phyloP scores from a whole-genome alignment of 768 basidiomycete genomes.

The Zangia roseola region DNA sequence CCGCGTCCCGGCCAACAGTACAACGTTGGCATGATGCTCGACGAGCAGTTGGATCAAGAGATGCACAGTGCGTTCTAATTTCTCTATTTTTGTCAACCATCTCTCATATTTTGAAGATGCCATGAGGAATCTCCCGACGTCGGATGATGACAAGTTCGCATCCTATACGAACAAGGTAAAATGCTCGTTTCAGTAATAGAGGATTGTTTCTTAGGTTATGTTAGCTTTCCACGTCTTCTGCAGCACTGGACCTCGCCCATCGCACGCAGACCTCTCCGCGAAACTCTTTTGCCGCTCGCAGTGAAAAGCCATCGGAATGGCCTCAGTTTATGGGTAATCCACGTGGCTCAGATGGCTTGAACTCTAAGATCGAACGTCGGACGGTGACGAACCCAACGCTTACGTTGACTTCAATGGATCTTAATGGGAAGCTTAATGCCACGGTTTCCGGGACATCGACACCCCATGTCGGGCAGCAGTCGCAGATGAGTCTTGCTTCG shows the following conservation, averaged over 20 bases:
- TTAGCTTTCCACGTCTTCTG: slow-evolving; percentile 83
- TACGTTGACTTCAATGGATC: slow-evolving; percentile 58
- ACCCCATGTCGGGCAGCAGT: slow-evolving; percentile 61
- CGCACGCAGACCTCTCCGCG: slow-evolving; percentile 79
- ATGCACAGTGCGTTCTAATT: slow-evolving; percentile 73
- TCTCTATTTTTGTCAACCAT: slow-evolving; percentile 5
- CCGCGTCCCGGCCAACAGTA: slow-evolving; percentile 59
- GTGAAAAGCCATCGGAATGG: slow-evolving; percentile 88
- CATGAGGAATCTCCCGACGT: slow-evolving; percentile 83
- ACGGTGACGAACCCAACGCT: slow-evolving; percentile 74
- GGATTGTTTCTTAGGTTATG: slow-evolving; percentile 1
- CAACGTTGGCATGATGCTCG: slow-evolving; percentile 88
- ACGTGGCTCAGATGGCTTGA: slow-evolving; percentile 59
- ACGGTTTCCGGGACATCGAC: slow-evolving; percentile 60
- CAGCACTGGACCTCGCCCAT: slow-evolving; percentile 90
- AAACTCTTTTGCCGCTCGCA: slow-evolving; percentile 53
- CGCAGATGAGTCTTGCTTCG: slow-evolving; percentile 43
- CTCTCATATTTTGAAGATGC: slow-evolving; percentile 55
- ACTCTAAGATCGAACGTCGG: slow-evolving; percentile 60
- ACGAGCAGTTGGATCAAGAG: slow-evolving; percentile 91
- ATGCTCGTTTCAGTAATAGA: slow-evolving; percentile 2
- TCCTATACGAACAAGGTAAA: slow-evolving; percentile 65
- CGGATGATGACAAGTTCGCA: slow-evolving; percentile 84
- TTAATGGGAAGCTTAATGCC: slow-evolving; percentile 41
- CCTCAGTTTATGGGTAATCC: slow-evolving; percentile 75